Evolutionary conservation across 768 basidiomycete genomes (phyloP).

Genomic region (Tephrocybe rancida): DNA sequence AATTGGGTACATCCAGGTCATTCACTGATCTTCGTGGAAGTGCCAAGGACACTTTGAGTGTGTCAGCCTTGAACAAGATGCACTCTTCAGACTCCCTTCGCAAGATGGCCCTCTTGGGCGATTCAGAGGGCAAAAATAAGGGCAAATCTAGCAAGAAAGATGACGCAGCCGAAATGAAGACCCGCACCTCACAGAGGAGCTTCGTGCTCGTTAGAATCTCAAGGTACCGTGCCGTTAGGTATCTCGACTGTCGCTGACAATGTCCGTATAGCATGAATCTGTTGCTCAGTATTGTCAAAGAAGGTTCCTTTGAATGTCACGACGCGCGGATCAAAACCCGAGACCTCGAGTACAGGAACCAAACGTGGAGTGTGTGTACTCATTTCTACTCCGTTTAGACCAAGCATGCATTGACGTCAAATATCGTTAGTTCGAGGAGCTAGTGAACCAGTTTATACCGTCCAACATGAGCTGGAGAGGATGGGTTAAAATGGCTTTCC

Average conservation of each 20-base stretch:
- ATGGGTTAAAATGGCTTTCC: conserved; percentile 84
- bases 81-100: conserved; percentile 41
- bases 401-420: conserved; percentile 7
- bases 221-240: conserved; percentile 43
- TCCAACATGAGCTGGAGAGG: conserved; percentile 79
- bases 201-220: conserved; percentile 80
- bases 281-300: conserved; percentile 77
- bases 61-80: conserved; percentile 35
- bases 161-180: conserved; percentile 82
- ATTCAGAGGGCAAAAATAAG: conserved; percentile 17
- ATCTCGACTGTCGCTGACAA: not conserved
- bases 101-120: conserved; percentile 15
- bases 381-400: not conserved
- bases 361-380: conserved; percentile 75
- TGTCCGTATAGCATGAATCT: conserved; percentile 56
- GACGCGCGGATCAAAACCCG: conserved; percentile 82
- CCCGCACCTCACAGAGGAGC: conserved; percentile 78
- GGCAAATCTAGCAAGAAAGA: conserved; percentile 26
- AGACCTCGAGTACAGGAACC: conserved; percentile 78
- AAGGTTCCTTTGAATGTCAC: conserved; percentile 82
- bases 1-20: conserved; percentile 63
- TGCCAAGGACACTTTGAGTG: conserved; percentile 23
- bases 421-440: conserved; percentile 66
- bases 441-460: conserved; percentile 79
- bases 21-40: conserved; percentile 67